Evolutionary conservation across 108 stramenopile genomes (phyloP).

Genomic region (Pseudonitzschia delicatissima): DNA sequence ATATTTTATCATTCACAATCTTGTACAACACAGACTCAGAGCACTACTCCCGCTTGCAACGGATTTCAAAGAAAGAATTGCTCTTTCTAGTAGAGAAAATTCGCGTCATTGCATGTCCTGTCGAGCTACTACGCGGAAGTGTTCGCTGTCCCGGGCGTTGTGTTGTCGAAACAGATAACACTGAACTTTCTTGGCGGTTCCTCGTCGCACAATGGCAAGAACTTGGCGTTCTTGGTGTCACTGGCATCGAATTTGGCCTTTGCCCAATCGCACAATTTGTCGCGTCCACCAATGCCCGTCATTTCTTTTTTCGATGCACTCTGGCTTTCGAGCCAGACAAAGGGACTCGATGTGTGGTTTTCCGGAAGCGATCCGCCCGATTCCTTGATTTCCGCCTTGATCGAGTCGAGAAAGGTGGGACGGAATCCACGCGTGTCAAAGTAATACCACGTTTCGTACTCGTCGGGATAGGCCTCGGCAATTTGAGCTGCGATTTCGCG

Average conservation of each 20-base stretch:
- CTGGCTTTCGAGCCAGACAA: slow-evolving; percentile 8
- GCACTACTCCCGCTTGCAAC: too few species aligned
- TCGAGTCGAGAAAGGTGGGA: not conserved
- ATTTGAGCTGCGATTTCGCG: slow-evolving; percentile 2
- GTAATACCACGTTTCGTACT: slow-evolving; percentile 25
- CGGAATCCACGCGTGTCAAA: slow-evolving; percentile 10
- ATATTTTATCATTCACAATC: too few species aligned
- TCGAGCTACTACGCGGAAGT: too few species aligned
- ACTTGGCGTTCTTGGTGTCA: not conserved
- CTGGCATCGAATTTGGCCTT: not conserved
- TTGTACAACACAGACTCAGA: too few species aligned
- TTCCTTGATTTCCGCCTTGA: slow-evolving; percentile 14
- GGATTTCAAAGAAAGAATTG: too few species aligned
- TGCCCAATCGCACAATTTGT: slow-evolving; percentile 10
- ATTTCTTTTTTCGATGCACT: not conserved
- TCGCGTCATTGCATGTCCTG: too few species aligned
- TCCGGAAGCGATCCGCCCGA: not conserved
- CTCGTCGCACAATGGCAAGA: not conserved
- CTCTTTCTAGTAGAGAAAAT: too few species aligned
- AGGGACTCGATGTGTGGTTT: slow-evolving; percentile 6
- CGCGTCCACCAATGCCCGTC: slow-evolving; percentile 14
- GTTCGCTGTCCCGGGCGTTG: slow-evolving; percentile 5
- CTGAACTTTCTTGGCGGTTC: not conserved
- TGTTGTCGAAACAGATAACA: not conserved
- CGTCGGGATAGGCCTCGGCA: slow-evolving; percentile 14